Evolutionary conservation across 169 alveolate species (phyloP), one percentile per base, ranked within the genome.

Genomic region (Theileria luwenshuni): DNA sequence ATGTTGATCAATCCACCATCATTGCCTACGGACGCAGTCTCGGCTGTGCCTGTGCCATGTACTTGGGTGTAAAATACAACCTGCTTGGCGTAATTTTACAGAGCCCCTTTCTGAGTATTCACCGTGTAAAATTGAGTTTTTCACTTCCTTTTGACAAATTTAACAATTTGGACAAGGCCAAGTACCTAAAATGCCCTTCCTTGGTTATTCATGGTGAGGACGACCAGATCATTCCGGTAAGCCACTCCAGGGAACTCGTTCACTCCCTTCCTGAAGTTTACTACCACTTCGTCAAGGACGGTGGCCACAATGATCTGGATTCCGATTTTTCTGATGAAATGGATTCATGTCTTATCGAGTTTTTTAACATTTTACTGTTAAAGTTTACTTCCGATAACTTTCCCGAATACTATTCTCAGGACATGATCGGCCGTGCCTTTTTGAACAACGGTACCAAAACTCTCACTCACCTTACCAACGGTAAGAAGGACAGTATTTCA

Each of bases 81-180:
- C 71, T 94, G 32, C 85, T 81, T 33, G 98, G 97, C 0, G 41
- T 94, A 72, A 76, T 94, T 19, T 75, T 95, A 51, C 96, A 94
- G 83, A 74, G 95, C 49, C 97, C 97, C 17, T 68, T 95, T 74
- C 73, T 93, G 48, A 92, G 97, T 6, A 90, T 92, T 32, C 35
- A 25, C 10, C 70, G 74, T 12, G 77, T 93, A 52, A 83, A 89
- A 25, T 65, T 93, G 61, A 90, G 94, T 48, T 91, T 76, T 75
- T 88, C 96, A 17, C 81, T 95, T 8, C 98, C 98, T 0, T 94
- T 96, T 12, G 98, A 95, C 77, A 83, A 90, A 70, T 95, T 95
- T 88, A 86, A 95, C 73, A 95, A 95, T 73, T 90, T 93, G 35
- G 96, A 95, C 77, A 92, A 91, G 67, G 91, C 91, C 23, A 73